phyloP scores from a whole-genome alignment of 176 grass and related monocot genomes.

The Neostapfia colusana region DNA sequence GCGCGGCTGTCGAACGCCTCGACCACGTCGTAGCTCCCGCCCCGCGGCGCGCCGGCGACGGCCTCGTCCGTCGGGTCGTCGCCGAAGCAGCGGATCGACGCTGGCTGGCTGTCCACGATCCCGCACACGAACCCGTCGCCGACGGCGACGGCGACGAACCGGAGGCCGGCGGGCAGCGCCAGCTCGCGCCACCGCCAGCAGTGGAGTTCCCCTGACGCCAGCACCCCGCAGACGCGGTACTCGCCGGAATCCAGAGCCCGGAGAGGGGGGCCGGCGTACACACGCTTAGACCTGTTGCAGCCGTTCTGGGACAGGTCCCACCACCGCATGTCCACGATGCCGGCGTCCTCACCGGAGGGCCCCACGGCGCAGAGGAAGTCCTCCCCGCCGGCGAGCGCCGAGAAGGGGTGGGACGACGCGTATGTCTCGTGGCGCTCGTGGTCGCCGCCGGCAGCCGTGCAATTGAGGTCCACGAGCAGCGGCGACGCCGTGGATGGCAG shows the following conservation, averaged over 20 bases:
- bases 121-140: slow-evolving; percentile 75
- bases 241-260: slow-evolving; percentile 52
- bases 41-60: slow-evolving; percentile 33
- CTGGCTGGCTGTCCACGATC: slow-evolving; percentile 13
- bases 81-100: slow-evolving; percentile 64
- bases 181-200: slow-evolving; percentile 85
- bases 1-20: slow-evolving; percentile 47
- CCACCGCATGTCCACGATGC: slow-evolving; percentile 66
- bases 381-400: slow-evolving; percentile 65
- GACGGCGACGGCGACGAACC: slow-evolving; percentile 57
- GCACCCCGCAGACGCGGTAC: slow-evolving; percentile 74
- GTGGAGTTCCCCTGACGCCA: slow-evolving; percentile 44
- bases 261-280: slow-evolving; percentile 68
- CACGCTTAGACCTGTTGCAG: slow-evolving; percentile 37
- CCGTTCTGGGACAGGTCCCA: slow-evolving; percentile 55
- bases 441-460: slow-evolving; percentile 47
- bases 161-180: neutral
- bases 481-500: slow-evolving; percentile 33
- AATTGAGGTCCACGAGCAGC: slow-evolving; percentile 57
- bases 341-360: neutral
- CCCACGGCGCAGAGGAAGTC: slow-evolving; percentile 77
- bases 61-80: slow-evolving; percentile 38
- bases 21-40: slow-evolving; percentile 42
- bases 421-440: slow-evolving; percentile 44
- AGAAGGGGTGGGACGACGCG: slow-evolving; percentile 55